Percentiles rank a stretch among this genome's conserved stretches.
phyloP scores from a whole-genome alignment of 495 filamentous ascomycete genomes.

The Podospora fimiseda region DNA sequence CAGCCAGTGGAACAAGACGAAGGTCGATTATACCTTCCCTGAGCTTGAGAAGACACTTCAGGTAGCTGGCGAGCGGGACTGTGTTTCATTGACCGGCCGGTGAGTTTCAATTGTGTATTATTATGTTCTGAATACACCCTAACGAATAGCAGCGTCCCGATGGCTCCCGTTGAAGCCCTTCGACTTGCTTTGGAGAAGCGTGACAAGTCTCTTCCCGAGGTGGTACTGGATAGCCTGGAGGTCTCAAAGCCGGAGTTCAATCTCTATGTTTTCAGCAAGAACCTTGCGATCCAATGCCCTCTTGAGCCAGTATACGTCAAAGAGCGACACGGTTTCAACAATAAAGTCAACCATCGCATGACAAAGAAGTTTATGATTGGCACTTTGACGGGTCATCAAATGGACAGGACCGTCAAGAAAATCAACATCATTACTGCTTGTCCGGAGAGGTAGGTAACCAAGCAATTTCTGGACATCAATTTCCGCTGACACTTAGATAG shows the following conservation, averaged over 20 bases:
- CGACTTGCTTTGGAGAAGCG: neutral
- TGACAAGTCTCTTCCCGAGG: neutral
- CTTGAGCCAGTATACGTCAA: neutral
- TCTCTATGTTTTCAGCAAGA: neutral
- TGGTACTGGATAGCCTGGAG: neutral
- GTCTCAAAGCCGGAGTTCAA: neutral
- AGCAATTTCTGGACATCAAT: neutral
- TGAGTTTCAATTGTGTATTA: conserved; percentile 22
- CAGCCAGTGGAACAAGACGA: conserved; percentile 35
- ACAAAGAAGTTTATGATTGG: conserved; percentile 5
- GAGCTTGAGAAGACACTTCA: conserved; percentile 47
- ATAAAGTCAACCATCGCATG: neutral
- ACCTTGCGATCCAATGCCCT: neutral
- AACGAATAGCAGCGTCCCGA: neutral
- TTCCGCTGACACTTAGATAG: conserved; percentile 10
- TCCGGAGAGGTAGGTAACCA: conserved; percentile 34
- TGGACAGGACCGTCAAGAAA: conserved; percentile 9
- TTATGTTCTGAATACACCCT: neutral
- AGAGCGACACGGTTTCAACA: neutral
- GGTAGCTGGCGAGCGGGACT: conserved; percentile 23
- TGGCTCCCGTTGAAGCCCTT: neutral
- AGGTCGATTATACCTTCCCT: conserved; percentile 33
- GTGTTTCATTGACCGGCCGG: conserved; percentile 29
- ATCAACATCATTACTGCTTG: conserved; percentile 32
- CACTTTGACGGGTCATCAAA: conserved; percentile 5